Percentiles rank a stretch among this genome's conserved stretches.
phyloP scores from a whole-genome alignment of 2,329 filamentous ascomycete species.

The Cladophialophora immunda region DNA sequence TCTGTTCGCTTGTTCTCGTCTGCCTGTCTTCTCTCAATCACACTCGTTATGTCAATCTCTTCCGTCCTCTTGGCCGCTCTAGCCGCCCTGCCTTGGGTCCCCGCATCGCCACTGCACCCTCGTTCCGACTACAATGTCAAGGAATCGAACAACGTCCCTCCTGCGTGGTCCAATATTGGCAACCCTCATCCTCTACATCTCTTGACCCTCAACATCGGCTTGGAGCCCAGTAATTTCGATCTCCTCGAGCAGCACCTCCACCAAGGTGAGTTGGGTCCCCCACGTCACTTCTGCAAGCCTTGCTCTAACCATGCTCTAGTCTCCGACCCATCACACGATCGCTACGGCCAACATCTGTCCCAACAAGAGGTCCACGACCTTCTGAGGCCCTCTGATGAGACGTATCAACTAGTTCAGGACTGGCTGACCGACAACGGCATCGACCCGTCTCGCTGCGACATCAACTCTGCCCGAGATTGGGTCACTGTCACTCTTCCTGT shows the following conservation, averaged over 20 bases:
- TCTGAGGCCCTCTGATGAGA: constrained; percentile 62
- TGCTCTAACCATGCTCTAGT: constrained; percentile 45
- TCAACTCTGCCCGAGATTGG: constrained; percentile 67
- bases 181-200: constrained; percentile 58
- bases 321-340: constrained; percentile 61
- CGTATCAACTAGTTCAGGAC: constrained; percentile 61
- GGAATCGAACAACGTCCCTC: constrained; percentile 63
- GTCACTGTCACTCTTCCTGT: constrained; percentile 64
- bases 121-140: constrained; percentile 62
- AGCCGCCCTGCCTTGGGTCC: constrained; percentile 16
- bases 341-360: constrained; percentile 65
- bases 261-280: constrained; percentile 50
- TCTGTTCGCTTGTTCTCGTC: background rate
- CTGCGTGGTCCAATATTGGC: constrained; percentile 59
- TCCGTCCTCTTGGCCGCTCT: constrained; percentile 23
- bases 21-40: background rate
- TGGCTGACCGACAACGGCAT: constrained; percentile 66
- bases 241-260: constrained; percentile 65
- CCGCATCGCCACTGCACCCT: constrained; percentile 41
- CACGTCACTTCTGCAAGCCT: background rate
- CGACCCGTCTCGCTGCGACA: constrained; percentile 48
- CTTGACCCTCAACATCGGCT: constrained; percentile 65
- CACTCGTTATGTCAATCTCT: constrained; percentile 30
- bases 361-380: constrained; percentile 62
- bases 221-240: constrained; percentile 66